Percentiles rank a stretch among this genome's conserved stretches.
Evolutionary conservation across 441 rosid species (phyloP).

Genomic region (Jatropha multifida): DNA sequence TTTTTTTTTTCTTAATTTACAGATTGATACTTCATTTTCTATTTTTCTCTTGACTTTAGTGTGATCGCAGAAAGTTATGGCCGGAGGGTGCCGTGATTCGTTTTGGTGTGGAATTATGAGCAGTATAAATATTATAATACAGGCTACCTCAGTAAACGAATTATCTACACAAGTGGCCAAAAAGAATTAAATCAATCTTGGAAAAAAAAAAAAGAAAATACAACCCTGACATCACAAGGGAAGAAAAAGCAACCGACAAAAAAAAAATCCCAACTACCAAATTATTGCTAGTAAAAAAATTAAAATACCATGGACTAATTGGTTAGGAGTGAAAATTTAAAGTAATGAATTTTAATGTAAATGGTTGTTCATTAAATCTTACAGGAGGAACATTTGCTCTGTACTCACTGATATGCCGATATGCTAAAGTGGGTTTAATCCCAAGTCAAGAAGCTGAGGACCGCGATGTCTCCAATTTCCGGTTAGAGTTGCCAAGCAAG

Average conservation of each 20-base stretch:
- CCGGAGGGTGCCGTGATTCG: no score
- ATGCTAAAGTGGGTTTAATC: conserved; percentile 50
- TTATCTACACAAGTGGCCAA: neutral
- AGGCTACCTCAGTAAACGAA: no score
- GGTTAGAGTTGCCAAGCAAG: conserved; percentile 38
- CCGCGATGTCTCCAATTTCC: conserved; percentile 39
- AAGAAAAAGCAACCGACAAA: neutral
- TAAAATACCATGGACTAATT: no score
- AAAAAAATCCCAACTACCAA: neutral
- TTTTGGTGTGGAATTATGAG: neutral
- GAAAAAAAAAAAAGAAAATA: neutral
- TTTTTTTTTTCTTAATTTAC: no score
- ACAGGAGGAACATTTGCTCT: conserved; percentile 58
- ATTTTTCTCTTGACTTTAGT: no score
- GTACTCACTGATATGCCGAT: conserved; percentile 51
- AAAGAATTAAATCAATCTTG: neutral
- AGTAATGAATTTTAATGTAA: no score
- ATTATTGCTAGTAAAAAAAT: neutral
- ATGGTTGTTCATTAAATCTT: neutral
- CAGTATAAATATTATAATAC: neutral
- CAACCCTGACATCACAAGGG: neutral
- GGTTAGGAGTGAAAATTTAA: neutral
- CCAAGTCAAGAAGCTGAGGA: conserved; percentile 52
- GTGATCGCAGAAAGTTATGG: no score
- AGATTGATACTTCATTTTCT: no score